Evolutionary conservation across 2,329 filamentous ascomycete species (phyloP), one percentile per base, ranked within the genome.

Genomic region (Ophiosphaerella narmari): DNA sequence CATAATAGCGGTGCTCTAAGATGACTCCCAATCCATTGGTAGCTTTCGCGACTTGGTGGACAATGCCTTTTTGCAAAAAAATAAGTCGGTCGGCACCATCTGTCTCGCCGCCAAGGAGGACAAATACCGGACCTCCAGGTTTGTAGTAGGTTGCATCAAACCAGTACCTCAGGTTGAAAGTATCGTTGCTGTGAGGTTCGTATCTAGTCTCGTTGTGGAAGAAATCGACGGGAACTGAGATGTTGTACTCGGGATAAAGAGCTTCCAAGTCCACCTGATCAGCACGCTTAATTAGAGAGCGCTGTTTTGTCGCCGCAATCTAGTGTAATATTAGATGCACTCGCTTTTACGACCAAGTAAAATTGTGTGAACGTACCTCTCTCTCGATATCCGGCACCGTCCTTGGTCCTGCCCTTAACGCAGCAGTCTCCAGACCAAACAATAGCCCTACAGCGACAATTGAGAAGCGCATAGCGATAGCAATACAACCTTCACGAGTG

Each of bases 1-100:
- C 91, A 66, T 96, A 96, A 78, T 95, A 96, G 26, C 91, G 84
- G 66, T 96, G 91, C 75, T 96, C 91, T 2, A 96, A 80, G 39
- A 96, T 82, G 2, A 96, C 87, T 3, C 86, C 90, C 23, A 96
- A 75, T 1, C 91, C 91, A 48, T 85, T 77, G 2, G 68, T 72
- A 1, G 87, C 87, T 60, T 86, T 77, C 3, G 87, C 82, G 14
- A 96, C 78, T 57, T 90, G 81, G 32, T 85, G 80, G 0, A 90
- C 78, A 44, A 96, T 87, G 44, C 91, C 91, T 68, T 94, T 89
- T 59, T 91, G 84, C 8, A 96, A 75, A 65, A 82, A 93, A 0
- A 82, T 81, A 14, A 95, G 75, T 12, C 90, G 81, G 29, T 70
- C 83, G n/a, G 70, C 74, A 7, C 81, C 88, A 51, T 76, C 75